Conservation (phyloP, 2,329 filamentous ascomycete genomes). For the Claviceps sorghi region DNA sequence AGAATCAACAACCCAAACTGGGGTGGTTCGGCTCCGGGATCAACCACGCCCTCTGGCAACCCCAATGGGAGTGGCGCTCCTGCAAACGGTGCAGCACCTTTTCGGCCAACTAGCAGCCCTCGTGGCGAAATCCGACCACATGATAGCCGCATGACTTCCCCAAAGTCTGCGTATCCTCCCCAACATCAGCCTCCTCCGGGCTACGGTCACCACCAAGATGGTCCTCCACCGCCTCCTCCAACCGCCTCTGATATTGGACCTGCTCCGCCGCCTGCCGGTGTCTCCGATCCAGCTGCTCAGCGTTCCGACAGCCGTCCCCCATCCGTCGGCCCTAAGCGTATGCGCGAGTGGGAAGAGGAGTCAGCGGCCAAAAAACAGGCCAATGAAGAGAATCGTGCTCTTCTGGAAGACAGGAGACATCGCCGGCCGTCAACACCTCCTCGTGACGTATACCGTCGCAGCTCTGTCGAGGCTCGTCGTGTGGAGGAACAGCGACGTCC, state of each 20-base stretch:
- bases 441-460: slow-evolving; percentile 55
- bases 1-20: slow-evolving; percentile 48
- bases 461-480: slow-evolving; percentile 57
- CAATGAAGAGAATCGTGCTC: slow-evolving; percentile 74
- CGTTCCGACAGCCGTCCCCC: slow-evolving; percentile 55
- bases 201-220: slow-evolving; percentile 56
- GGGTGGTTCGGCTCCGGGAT: slow-evolving; percentile 35
- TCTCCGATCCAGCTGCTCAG: slow-evolving; percentile 52
- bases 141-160: slow-evolving; percentile 81
- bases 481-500: slow-evolving; percentile 48
- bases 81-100: slow-evolving; percentile 48
- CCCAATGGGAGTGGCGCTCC: slow-evolving; percentile 25
- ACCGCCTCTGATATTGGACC: slow-evolving; percentile 45
- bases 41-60: slow-evolving; percentile 23
- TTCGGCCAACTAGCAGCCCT: slow-evolving; percentile 58
- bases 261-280: slow-evolving; percentile 31
- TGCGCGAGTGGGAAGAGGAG: slow-evolving; percentile 88
- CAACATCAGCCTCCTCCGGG: slow-evolving; percentile 47
- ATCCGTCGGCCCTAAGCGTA: slow-evolving; percentile 68
- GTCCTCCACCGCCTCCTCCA: slow-evolving; percentile 20
- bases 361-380: slow-evolving; percentile 67
- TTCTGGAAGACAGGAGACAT: slow-evolving; percentile 69
- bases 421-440: slow-evolving; percentile 66
- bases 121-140: slow-evolving; percentile 72
- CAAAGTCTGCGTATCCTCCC: slow-evolving; percentile 68